phyloP scores from a whole-genome alignment of 495 filamentous ascomycete genomes.

The Lasiosphaeris hirsuta region DNA sequence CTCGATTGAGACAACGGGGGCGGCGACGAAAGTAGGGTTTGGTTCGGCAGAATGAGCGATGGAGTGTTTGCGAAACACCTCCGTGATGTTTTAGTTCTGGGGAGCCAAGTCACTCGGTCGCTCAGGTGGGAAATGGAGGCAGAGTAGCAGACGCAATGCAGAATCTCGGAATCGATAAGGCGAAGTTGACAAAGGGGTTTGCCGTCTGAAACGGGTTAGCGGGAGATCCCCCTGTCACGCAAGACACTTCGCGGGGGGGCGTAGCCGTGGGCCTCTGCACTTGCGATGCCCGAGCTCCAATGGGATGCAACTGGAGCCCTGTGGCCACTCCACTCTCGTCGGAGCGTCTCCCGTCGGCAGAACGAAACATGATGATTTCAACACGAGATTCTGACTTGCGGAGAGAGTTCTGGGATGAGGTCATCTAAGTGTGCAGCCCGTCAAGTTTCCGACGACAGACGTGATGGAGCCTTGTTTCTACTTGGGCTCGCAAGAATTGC shows the following conservation, averaged over 20 bases:
- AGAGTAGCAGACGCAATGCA: neutral
- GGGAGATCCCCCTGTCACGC: constrained; percentile 10
- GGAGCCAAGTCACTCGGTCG: neutral
- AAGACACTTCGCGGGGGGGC: neutral
- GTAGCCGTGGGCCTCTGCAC: neutral
- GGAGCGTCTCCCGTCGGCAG: too few relatives aligned
- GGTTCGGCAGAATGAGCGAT: constrained; percentile 7
- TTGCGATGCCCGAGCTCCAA: constrained; percentile 3
- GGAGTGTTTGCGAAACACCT: constrained; percentile 8
- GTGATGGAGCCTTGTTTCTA: too few relatives aligned
- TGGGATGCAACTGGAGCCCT: neutral
- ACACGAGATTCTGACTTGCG: too few relatives aligned
- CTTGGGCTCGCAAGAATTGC: too few relatives aligned
- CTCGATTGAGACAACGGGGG: neutral
- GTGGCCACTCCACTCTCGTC: too few relatives aligned
- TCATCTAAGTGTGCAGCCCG: too few relatives aligned
- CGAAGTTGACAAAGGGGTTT: constrained; percentile 22
- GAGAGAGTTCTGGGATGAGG: too few relatives aligned
- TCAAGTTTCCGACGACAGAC: too few relatives aligned
- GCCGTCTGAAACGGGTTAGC: constrained; percentile 30
- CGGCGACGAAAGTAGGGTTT: constrained; percentile 8
- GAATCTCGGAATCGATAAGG: constrained; percentile 29
- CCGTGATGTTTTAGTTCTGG: neutral
- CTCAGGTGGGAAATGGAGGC: neutral
- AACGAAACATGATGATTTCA: too few relatives aligned